Evolutionary conservation across 768 basidiomycete genomes (phyloP).

Genomic region (Psilocybe sp.): DNA sequence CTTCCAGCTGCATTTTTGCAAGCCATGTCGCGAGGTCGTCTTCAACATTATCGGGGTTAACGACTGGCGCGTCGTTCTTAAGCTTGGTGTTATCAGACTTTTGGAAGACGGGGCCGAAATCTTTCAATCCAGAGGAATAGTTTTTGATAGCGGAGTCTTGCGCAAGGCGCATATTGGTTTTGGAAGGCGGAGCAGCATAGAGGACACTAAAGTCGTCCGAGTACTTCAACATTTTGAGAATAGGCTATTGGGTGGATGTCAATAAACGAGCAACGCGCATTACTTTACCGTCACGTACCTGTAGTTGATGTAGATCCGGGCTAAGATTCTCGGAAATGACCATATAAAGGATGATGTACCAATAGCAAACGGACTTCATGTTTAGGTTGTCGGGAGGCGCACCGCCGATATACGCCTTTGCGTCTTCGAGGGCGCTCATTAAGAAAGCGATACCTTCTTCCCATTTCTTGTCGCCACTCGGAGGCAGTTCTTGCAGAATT

Average conservation of each 20-base stretch:
- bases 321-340: slow-evolving; percentile 48
- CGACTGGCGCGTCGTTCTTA: slow-evolving; percentile 16
- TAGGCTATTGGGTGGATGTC: slow-evolving; percentile 20
- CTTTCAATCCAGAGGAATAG: slow-evolving; percentile 40
- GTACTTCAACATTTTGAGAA: slow-evolving; percentile 38
- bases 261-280: not conserved
- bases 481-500: slow-evolving; percentile 39
- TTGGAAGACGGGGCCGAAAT: slow-evolving; percentile 42
- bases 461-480: slow-evolving; percentile 40
- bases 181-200: slow-evolving; percentile 41
- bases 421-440: slow-evolving; percentile 56
- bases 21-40: slow-evolving; percentile 59
- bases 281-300: slow-evolving; percentile 29
- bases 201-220: slow-evolving; percentile 49
- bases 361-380: slow-evolving; percentile 54
- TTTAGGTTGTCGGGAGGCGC: slow-evolving; percentile 61
- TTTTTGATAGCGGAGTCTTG: slow-evolving; percentile 43
- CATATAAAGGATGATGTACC: slow-evolving; percentile 54
- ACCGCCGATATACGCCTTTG: slow-evolving; percentile 47
- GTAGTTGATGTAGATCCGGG: slow-evolving; percentile 44
- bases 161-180: slow-evolving; percentile 47
- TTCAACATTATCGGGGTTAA: slow-evolving; percentile 35
- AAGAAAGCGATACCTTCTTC: slow-evolving; percentile 60
- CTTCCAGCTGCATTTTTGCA: slow-evolving; percentile 39
- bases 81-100: slow-evolving; percentile 26